These are phyloP conservation scores for Albugo candida DNA, from an alignment of 352 stramenopile genomes.

Conservation along the genomic window DNA sequence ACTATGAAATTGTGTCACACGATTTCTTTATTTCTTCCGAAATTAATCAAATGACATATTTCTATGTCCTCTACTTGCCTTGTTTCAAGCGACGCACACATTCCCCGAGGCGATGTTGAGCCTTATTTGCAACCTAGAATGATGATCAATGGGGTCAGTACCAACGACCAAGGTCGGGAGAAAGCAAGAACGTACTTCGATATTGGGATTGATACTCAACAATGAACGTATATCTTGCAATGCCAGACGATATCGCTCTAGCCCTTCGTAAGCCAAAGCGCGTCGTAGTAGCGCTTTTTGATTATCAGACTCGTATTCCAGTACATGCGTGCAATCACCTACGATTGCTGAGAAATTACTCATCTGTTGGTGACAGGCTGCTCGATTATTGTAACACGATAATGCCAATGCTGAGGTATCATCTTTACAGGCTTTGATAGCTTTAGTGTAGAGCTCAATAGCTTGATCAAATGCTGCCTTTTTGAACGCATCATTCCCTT, in stretches of 20 bases:
- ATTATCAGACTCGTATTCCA: slow-evolving; percentile 88
- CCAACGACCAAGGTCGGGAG: background rate
- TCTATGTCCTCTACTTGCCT: slow-evolving; percentile 19
- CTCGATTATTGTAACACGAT: slow-evolving; percentile 89
- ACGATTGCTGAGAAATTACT: slow-evolving; percentile 93
- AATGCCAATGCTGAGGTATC: slow-evolving; percentile 64
- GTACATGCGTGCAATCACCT: slow-evolving; percentile 85
- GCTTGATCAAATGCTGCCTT: slow-evolving; percentile 74
- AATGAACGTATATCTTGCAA: slow-evolving; percentile 76
- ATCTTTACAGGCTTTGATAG: slow-evolving; percentile 67
- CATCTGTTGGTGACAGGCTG: slow-evolving; percentile 93
- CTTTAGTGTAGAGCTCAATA: slow-evolving; percentile 86
- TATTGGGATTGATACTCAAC: slow-evolving; percentile 72
- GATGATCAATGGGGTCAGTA: background rate
- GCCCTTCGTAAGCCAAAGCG: slow-evolving; percentile 87
- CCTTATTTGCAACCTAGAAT: slow-evolving; percentile 68
- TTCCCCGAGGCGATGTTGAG: slow-evolving; percentile 74
- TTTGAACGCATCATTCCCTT: slow-evolving; percentile 89
- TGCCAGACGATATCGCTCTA: slow-evolving; percentile 85
- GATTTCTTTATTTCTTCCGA: no score
- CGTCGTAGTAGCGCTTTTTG: slow-evolving; percentile 89
- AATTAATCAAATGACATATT: no score
- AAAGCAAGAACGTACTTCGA: slow-evolving; percentile 30
- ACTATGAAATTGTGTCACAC: no score
- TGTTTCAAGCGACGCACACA: slow-evolving; percentile 77